phyloP scores from a whole-genome alignment of 192 early-diverging fungal genomes.

The Backusella parvicylindrica region DNA sequence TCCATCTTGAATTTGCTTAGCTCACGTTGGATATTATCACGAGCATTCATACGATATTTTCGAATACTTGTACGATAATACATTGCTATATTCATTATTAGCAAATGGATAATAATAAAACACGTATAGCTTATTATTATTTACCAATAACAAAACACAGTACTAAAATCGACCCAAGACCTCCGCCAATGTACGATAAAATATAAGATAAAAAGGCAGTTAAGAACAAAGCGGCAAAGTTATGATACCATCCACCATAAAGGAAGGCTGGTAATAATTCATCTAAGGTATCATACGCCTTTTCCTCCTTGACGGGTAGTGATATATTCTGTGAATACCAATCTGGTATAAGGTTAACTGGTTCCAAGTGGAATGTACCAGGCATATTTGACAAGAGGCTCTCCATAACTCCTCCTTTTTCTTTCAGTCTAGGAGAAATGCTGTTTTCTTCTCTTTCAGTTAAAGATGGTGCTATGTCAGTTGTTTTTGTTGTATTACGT shows the following conservation, averaged over 20 bases:
- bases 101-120: not conserved
- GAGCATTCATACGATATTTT: constrained; percentile 47
- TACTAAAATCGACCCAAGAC: constrained; percentile 9
- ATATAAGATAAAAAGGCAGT: constrained; percentile 18
- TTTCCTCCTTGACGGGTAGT: not conserved
- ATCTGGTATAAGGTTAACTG: not conserved
- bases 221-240: constrained; percentile 21
- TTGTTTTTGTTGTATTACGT: not conserved
- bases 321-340: constrained; percentile 20
- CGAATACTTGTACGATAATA: constrained; percentile 55
- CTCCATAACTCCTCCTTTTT: not conserved
- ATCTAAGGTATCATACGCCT: constrained; percentile 1
- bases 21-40: constrained; percentile 54
- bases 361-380: not conserved
- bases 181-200: constrained; percentile 14
- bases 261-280: constrained; percentile 10
- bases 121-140: not conserved
- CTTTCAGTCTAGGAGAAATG: not conserved
- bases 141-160: constrained; percentile 23
- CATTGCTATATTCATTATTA: constrained; percentile 25
- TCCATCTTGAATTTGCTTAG: constrained; percentile 43
- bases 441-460: not conserved
- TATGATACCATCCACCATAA: constrained; percentile 34
- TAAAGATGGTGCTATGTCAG: not conserved
- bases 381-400: not conserved